These are phyloP conservation scores for Papilionanthe hybrid DNA, from an alignment of 116 monocot species.

Conservation along the genomic window DNA sequence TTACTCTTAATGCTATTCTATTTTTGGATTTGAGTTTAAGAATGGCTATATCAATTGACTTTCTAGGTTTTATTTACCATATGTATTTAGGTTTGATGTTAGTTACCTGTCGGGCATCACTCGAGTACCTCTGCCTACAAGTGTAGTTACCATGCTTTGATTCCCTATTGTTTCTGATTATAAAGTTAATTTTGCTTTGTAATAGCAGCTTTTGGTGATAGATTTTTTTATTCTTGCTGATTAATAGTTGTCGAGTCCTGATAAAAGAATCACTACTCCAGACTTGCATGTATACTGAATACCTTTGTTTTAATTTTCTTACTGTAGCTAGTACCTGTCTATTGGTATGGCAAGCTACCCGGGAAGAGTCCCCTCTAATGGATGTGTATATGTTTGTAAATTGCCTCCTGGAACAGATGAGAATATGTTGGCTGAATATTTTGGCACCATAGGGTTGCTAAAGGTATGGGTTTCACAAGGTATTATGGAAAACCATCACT, in stretches of 20 bases:
- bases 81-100: background rate
- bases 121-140: background rate
- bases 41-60: background rate
- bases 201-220: background rate
- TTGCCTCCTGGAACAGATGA: conserved; percentile 93
- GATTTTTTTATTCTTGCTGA: background rate
- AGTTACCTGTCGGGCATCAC: background rate
- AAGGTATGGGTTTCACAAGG: conserved; percentile 72
- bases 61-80: background rate
- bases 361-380: conserved; percentile 60
- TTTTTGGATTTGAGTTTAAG: background rate
- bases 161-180: background rate
- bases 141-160: background rate
- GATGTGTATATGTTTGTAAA: conserved; percentile 83
- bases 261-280: background rate
- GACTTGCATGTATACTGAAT: background rate
- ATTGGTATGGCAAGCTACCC: conserved; percentile 57
- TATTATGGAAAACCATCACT: conserved; percentile 47
- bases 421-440: conserved; percentile 81
- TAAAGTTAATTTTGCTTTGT: background rate
- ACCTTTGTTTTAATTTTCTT: background rate
- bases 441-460: conserved; percentile 99
- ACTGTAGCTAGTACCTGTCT: background rate
- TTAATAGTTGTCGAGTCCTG: background rate
- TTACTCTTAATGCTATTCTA: too few species aligned